phyloP scores from a whole-genome alignment of 2,329 filamentous ascomycete genomes.

The Claviceps sp. region DNA sequence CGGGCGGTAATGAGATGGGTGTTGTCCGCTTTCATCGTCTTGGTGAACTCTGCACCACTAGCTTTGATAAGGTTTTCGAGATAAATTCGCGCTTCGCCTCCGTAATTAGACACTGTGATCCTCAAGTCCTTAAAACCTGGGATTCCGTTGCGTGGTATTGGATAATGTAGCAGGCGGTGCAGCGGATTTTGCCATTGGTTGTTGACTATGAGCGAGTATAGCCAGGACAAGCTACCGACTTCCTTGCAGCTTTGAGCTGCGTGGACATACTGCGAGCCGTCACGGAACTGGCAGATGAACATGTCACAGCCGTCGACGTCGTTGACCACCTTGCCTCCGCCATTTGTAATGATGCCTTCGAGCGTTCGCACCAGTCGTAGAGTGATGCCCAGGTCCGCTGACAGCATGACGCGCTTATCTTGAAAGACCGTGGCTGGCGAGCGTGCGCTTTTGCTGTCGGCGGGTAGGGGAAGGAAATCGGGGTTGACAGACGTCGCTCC shows the following conservation, averaged over 20 bases:
- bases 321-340: constrained; percentile 56
- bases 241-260: constrained; percentile 69
- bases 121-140: constrained; percentile 62
- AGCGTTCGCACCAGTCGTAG: constrained; percentile 54
- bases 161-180: constrained; percentile 78
- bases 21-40: constrained; percentile 89
- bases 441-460: constrained; percentile 27
- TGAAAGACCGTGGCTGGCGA: constrained; percentile 61
- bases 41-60: constrained; percentile 78
- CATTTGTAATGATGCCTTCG: constrained; percentile 53
- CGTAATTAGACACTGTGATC: constrained; percentile 93
- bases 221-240: constrained; percentile 86
- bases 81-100: constrained; percentile 84
- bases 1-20: constrained; percentile 92
- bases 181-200: constrained; percentile 82
- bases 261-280: constrained; percentile 62
- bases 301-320: constrained; percentile 61
- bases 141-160: constrained; percentile 62
- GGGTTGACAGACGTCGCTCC: constrained; percentile 48
- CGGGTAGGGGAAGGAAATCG: constrained; percentile 28
- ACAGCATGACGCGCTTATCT: constrained; percentile 65
- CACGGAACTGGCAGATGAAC: constrained; percentile 77
- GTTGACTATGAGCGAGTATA: constrained; percentile 81
- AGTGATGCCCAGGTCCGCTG: constrained; percentile 58
- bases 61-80: constrained; percentile 83